Conservation (phyloP, 148 eudicot genomes). For the Linanthus parryae region DNA sequence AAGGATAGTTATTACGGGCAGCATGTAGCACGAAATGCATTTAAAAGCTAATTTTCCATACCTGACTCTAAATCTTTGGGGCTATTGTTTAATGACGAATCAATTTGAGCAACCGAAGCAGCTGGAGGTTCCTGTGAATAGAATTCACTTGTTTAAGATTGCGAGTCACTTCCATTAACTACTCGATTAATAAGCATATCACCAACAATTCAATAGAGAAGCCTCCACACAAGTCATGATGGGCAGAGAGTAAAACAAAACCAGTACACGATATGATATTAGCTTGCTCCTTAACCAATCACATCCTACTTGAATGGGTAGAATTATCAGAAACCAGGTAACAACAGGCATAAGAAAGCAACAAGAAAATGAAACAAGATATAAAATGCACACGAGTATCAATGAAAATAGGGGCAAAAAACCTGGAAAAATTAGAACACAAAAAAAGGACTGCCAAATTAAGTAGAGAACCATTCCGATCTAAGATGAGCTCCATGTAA, state of each 20-base stretch:
- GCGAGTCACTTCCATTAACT: not conserved
- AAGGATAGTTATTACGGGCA: too few species aligned
- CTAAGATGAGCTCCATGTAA: not conserved
- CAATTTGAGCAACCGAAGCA: slow-evolving; percentile 7
- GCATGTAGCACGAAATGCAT: too few species aligned
- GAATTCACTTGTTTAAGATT: not conserved
- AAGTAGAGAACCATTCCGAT: not conserved
- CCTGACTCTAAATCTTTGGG: slow-evolving; percentile 2
- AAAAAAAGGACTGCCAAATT: not conserved
- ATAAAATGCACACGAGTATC: too few species aligned
- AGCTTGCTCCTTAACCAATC: too few species aligned
- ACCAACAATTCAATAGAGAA: not conserved
- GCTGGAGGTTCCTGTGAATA: slow-evolving; percentile 11
- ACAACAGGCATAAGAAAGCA: not conserved
- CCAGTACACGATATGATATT: too few species aligned
- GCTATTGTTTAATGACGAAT: not conserved
- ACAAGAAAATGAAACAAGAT: too few species aligned
- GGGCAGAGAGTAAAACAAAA: too few species aligned
- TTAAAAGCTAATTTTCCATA: slow-evolving; percentile 3
- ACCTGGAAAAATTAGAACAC: too few species aligned
- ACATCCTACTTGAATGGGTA: too few species aligned
- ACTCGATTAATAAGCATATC: not conserved
- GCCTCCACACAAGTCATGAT: too few species aligned
- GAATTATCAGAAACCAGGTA: not conserved
- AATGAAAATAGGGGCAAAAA: too few species aligned